Evolutionary conservation across 2,329 filamentous ascomycete genomes (phyloP).

Genomic region (Colletotrichum sp.): DNA sequence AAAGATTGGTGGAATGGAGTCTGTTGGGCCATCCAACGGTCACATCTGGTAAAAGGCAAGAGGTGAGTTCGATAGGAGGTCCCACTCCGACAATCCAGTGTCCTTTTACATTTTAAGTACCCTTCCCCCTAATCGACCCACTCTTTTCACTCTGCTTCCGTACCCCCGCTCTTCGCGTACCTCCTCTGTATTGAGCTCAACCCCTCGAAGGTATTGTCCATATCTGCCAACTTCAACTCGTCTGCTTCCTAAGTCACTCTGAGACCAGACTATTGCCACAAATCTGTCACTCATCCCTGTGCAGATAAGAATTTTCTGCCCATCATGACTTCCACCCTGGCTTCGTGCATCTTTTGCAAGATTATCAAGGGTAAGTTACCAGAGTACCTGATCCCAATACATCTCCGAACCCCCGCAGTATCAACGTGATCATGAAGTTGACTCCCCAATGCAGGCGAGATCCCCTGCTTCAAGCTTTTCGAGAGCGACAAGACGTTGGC

Average conservation of each 20-base stretch:
- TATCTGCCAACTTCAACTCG: neutral
- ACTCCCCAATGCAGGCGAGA: slow-evolving; percentile 71
- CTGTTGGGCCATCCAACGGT: slow-evolving; percentile 55
- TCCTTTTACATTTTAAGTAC: slow-evolving; percentile 19
- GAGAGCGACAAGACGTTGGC: slow-evolving; percentile 93
- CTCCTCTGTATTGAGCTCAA: neutral
- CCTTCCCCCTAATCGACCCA: neutral
- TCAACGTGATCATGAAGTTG: slow-evolving; percentile 9
- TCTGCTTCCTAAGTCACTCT: neutral
- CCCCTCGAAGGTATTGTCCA: neutral
- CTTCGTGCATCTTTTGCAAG: slow-evolving; percentile 94
- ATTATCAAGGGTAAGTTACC: slow-evolving; percentile 80
- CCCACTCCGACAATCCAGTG: slow-evolving; percentile 51
- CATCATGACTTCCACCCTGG: slow-evolving; percentile 48
- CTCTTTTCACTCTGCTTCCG: neutral
- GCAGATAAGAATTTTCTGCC: neutral
- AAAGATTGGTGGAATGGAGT: slow-evolving; percentile 47
- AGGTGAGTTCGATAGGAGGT: slow-evolving; percentile 69
- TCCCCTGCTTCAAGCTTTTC: slow-evolving; percentile 95
- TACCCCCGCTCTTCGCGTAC: neutral
- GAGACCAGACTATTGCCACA: neutral
- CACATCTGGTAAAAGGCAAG: slow-evolving; percentile 76
- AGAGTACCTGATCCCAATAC: slow-evolving; percentile 1
- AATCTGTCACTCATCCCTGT: neutral
- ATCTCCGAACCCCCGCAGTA: neutral